A percentile compares a stretch with the other conserved stretches of the same genome.
Conservation (phyloP, 306 rosid species). For the Vicia faba region DNA sequence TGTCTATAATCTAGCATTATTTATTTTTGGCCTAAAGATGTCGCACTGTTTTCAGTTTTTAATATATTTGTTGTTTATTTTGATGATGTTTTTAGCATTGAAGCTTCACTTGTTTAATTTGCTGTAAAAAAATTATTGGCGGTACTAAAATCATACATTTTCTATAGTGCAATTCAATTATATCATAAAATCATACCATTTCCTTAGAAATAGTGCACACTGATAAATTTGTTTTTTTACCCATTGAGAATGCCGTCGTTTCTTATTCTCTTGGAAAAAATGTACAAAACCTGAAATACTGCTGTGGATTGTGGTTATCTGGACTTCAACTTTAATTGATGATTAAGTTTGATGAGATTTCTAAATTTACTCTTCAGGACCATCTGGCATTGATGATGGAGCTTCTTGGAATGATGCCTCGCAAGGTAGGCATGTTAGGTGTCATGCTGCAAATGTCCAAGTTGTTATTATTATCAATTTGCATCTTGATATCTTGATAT, state of each 20-base stretch:
- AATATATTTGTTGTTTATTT: conserved; percentile 7
- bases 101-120: not conserved
- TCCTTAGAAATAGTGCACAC: conserved; percentile 1
- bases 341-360: conserved; percentile 19
- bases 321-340: conserved; percentile 28
- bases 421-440: conserved; percentile 64
- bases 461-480: not conserved
- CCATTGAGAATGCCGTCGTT: conserved; percentile 18
- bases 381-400: conserved; percentile 99
- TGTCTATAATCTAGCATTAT: not conserved
- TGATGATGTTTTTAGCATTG: conserved; percentile 18
- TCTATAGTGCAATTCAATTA: not conserved
- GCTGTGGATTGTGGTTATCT: conserved; percentile 10
- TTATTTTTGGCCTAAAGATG: conserved; percentile 23
- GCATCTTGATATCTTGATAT: conserved; percentile 27
- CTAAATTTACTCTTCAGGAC: conserved; percentile 59
- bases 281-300: not conserved
- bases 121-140: not conserved
- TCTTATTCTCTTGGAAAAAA: not conserved
- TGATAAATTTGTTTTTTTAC: conserved; percentile 2
- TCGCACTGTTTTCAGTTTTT: conserved; percentile 1
- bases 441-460: conserved; percentile 4
- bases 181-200: not conserved
- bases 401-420: conserved; percentile 99
- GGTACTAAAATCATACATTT: not conserved